Conservation (phyloP, 306 rosid genomes). For the Hippophae tibetana region DNA sequence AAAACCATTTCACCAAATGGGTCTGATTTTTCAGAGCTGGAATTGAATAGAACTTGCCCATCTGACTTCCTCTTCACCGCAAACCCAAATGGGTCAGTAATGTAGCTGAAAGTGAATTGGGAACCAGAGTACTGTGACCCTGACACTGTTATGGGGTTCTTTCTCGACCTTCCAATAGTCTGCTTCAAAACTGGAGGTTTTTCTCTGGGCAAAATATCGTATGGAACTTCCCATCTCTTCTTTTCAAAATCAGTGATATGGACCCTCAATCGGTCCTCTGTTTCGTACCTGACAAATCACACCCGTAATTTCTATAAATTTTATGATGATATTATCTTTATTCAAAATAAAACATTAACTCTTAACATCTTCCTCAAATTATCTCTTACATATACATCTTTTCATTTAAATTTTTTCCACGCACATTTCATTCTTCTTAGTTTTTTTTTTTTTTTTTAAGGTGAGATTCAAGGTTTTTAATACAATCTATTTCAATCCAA, state of each 20-base stretch:
- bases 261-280: conserved; percentile 70
- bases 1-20: conserved; percentile 56
- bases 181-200: conserved; percentile 47
- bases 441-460: too few species aligned
- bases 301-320: too few species aligned
- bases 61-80: conserved; percentile 62
- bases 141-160: conserved; percentile 32
- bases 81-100: conserved; percentile 70
- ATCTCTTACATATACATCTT: too few species aligned
- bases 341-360: too few species aligned
- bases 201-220: conserved; percentile 66
- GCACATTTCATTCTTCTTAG: too few species aligned
- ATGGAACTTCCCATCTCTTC: conserved; percentile 93
- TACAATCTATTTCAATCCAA: too few species aligned
- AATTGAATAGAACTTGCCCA: conserved; percentile 63
- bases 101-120: conserved; percentile 57
- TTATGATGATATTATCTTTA: too few species aligned
- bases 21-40: conserved; percentile 42
- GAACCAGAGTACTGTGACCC: conserved; percentile 46
- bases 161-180: conserved; percentile 29
- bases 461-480: too few species aligned
- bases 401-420: too few species aligned
- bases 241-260: conserved; percentile 71
- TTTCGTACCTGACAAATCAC: conserved; percentile 48
- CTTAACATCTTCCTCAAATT: too few species aligned